Evolutionary conservation across 2,329 filamentous ascomycete species (phyloP).

Genomic region (Fusarium piperis): DNA sequence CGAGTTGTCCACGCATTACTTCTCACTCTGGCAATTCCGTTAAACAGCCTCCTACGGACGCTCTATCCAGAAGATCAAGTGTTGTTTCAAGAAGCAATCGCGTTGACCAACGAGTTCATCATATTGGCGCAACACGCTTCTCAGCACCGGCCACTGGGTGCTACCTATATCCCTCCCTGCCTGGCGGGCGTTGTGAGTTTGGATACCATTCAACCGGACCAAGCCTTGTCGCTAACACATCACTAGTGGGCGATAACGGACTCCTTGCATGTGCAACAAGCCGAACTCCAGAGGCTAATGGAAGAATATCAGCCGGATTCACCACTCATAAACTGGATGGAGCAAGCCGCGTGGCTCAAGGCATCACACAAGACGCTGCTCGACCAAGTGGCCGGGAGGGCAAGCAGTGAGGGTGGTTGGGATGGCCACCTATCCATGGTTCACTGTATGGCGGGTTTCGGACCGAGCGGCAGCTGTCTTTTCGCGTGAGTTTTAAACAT

Average conservation of each 20-base stretch:
- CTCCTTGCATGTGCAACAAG: neutral
- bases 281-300: neutral
- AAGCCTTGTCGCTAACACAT: neutral
- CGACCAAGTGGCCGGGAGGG: neutral
- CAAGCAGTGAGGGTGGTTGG: neutral
- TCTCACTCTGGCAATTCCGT: neutral
- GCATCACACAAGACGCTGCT: neutral
- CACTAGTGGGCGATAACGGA: neutral
- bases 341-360: neutral
- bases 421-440: neutral
- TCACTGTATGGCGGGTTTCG: neutral
- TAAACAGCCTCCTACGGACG: neutral
- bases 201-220: fast-evolving
- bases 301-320: constrained; percentile 13
- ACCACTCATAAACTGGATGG: constrained; percentile 2
- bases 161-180: neutral
- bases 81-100: neutral
- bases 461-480: neutral
- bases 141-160: neutral
- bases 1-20: neutral
- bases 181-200: neutral
- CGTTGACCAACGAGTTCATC: neutral
- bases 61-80: neutral
- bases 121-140: neutral
- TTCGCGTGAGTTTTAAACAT: neutral